Conservation (phyloP, 1,284 basidiomycete genomes). For the Boletus mariae region DNA sequence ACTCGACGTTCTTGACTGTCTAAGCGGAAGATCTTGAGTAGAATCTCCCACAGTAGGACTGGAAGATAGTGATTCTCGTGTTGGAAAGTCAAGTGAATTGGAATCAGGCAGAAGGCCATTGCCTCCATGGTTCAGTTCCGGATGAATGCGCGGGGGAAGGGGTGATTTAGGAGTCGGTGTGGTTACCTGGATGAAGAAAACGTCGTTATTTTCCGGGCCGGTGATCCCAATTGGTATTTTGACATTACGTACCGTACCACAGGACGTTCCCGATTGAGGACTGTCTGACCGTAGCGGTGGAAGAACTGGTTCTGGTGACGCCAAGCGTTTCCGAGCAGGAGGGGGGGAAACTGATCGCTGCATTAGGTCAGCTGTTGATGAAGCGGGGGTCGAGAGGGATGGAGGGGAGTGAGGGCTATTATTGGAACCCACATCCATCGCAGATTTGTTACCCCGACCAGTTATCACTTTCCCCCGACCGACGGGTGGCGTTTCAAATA, state of each 20-base stretch:
- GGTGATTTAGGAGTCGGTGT: conserved; percentile 54
- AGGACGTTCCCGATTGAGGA: conserved; percentile 37
- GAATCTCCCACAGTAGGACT: conserved; percentile 30
- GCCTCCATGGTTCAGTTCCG: conserved; percentile 31
- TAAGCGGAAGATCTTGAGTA: conserved; percentile 40
- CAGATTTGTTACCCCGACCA: conserved; percentile 35
- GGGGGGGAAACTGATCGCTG: conserved; percentile 30
- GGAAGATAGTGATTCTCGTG: conserved; percentile 23
- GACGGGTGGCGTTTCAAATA: conserved; percentile 49
- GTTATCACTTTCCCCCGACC: conserved; percentile 44
- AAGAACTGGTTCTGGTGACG: conserved; percentile 48
- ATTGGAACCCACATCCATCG: conserved; percentile 11
- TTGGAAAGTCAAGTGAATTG: conserved; percentile 30
- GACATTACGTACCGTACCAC: conserved; percentile 29
- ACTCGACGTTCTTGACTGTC: conserved; percentile 51
- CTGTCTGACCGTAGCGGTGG: conserved; percentile 55
- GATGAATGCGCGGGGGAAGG: conserved; percentile 45
- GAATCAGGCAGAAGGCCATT: conserved; percentile 29
- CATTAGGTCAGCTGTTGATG: conserved; percentile 62
- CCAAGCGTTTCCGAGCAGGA: conserved; percentile 45
- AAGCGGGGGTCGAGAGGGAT: conserved; percentile 39
- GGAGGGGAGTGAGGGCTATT: conserved; percentile 34
- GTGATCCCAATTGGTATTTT: conserved; percentile 17
- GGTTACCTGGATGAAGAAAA: conserved; percentile 34
- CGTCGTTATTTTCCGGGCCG: conserved; percentile 32